phyloP scores from a whole-genome alignment of 192 early-diverging fungal genomes.

The Coemansia sp. region DNA sequence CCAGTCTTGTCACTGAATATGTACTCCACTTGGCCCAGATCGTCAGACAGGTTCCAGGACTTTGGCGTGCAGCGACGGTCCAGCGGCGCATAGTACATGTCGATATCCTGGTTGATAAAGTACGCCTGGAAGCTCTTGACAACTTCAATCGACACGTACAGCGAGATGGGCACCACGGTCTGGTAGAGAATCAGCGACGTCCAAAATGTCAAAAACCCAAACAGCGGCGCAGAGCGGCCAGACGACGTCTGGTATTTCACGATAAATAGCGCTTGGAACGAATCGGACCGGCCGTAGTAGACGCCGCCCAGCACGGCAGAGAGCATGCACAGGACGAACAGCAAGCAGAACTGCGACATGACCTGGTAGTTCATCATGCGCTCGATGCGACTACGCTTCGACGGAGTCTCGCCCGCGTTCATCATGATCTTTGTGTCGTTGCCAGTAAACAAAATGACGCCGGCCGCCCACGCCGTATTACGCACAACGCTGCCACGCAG shows the following conservation, averaged over 20 bases:
- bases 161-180: constrained; percentile 94
- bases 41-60: constrained; percentile 92
- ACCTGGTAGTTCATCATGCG: constrained; percentile 91
- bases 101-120: constrained; percentile 88
- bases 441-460: constrained; percentile 88
- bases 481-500: constrained; percentile 90
- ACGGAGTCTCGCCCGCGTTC: constrained; percentile 91
- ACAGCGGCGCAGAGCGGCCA: constrained; percentile 45
- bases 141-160: constrained; percentile 92
- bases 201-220: constrained; percentile 78
- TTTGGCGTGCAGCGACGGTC: constrained; percentile 81
- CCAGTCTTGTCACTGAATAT: constrained; percentile 98
- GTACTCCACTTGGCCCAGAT: constrained; percentile 95
- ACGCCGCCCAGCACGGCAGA: constrained; percentile 68
- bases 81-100: constrained; percentile 84
- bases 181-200: constrained; percentile 89
- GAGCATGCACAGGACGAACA: constrained; percentile 74
- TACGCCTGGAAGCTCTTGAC: constrained; percentile 91
- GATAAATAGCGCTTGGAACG: constrained; percentile 57
- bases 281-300: constrained; percentile 58
- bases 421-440: constrained; percentile 96
- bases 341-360: constrained; percentile 76
- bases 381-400: constrained; percentile 90
- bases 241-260: constrained; percentile 40
- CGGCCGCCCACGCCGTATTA: constrained; percentile 91